Evolutionary conservation across 169 alveolate genomes (phyloP).

Genomic region (Cryptosporidium sp.): DNA sequence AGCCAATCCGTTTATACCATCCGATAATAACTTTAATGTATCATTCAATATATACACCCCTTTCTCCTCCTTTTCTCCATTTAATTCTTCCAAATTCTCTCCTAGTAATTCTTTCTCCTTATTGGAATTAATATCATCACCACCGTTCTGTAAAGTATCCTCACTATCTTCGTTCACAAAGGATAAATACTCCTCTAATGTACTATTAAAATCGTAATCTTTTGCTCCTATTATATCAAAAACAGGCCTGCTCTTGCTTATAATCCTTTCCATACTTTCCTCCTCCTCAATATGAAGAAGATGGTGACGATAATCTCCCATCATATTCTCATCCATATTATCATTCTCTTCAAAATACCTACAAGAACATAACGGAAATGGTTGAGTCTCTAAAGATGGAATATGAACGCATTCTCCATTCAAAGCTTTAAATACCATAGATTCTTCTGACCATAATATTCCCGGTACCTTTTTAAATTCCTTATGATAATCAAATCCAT

Average conservation of each 20-base stretch:
- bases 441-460: conserved; percentile 27
- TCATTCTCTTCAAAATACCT: conserved; percentile 41
- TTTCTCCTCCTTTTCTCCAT: background rate
- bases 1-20: conserved; percentile 16
- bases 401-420: conserved; percentile 34
- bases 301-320: background rate
- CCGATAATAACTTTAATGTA: conserved; percentile 10
- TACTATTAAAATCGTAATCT: conserved; percentile 10
- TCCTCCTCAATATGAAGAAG: too few species aligned
- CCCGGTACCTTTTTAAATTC: conserved; percentile 35
- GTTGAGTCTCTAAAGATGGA: conserved; percentile 57
- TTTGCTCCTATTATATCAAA: conserved; percentile 58
- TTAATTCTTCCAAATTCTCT: background rate
- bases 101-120: background rate
- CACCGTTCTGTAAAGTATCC: background rate
- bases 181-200: conserved; percentile 61
- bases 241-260: background rate
- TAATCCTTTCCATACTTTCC: background rate
- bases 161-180: background rate
- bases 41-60: background rate
- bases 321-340: background rate
- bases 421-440: background rate
- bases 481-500: conserved; percentile 59
- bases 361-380: conserved; percentile 70
- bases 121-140: too few species aligned